Evolutionary conservation across 139 green algal species (phyloP).

Genomic region (Chara braunii): DNA sequence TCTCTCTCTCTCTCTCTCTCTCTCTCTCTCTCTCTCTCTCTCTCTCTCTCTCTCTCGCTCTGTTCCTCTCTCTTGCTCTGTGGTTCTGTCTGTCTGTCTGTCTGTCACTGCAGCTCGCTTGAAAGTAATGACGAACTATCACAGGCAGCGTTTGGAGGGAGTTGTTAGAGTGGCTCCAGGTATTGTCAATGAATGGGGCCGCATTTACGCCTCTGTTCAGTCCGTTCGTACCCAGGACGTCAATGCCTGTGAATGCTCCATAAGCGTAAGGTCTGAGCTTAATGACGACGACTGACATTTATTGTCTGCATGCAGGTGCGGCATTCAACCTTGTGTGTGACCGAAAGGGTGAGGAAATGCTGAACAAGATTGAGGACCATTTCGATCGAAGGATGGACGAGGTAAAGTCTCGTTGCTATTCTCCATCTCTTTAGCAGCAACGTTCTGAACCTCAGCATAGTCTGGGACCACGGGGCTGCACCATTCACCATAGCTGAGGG

Average conservation of each 20-base stretch:
- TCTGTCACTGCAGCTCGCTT: too few species aligned
- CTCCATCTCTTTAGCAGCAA: not conserved
- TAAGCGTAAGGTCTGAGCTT: not conserved
- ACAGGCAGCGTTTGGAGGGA: not conserved
- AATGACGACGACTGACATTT: not conserved
- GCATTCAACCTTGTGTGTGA: constrained; percentile 43
- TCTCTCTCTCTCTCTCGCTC: too few species aligned
- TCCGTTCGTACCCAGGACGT: not conserved
- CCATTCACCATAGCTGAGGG: not conserved
- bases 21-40: too few species aligned
- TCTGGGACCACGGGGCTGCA: not conserved
- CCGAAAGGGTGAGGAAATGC: constrained; percentile 41
- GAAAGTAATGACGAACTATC: too few species aligned
- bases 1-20: too few species aligned
- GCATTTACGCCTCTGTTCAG: not conserved
- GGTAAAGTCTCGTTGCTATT: too few species aligned
- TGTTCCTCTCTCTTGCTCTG: too few species aligned
- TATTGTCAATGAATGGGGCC: not conserved
- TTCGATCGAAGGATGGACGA: constrained; percentile 74
- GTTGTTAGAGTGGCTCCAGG: not conserved
- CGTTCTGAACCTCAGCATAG: not conserved
- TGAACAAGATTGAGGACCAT: constrained; percentile 70
- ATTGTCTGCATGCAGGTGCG: constrained; percentile 23
- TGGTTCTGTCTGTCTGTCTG: too few species aligned
- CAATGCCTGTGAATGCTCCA: not conserved